Conservation (phyloP, 2,329 filamentous ascomycete genomes). For the Metarhizium humberi region DNA sequence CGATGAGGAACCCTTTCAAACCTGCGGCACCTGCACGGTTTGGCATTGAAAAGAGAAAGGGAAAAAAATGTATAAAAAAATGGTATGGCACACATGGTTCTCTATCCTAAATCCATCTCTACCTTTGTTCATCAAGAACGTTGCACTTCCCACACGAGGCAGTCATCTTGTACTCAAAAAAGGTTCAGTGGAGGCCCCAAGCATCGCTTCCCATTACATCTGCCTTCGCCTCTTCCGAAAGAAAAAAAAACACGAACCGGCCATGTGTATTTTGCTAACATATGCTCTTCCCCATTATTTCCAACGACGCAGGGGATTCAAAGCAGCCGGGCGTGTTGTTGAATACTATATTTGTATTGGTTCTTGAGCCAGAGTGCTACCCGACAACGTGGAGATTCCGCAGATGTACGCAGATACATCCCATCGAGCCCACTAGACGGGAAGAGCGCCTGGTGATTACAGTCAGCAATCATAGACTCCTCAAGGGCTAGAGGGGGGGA, state of each 20-base stretch:
- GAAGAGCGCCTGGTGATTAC: constrained; percentile 16
- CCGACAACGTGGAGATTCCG: neutral
- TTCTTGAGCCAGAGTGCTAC: constrained; percentile 5
- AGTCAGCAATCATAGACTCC: constrained; percentile 10
- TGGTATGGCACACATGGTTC: neutral
- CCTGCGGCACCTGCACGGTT: neutral
- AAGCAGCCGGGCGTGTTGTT: neutral
- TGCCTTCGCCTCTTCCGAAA: neutral
- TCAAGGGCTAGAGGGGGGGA: neutral
- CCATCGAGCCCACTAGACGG: constrained; percentile 23
- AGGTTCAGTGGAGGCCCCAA: neutral
- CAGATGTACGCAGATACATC: constrained; percentile 2
- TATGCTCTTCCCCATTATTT: neutral
- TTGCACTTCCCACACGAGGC: neutral
- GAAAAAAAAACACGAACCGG: constrained; percentile 39
- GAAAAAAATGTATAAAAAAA: neutral
- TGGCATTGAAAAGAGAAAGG: neutral
- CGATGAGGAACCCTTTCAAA: neutral
- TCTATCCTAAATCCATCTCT: neutral
- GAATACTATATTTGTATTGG: neutral
- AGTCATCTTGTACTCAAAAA: neutral
- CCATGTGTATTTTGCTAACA: constrained; percentile 24
- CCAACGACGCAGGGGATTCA: neutral
- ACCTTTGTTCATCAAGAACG: neutral
- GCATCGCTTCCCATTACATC: neutral